These are phyloP conservation scores for Exophiala bonariae DNA, from an alignment of 2,329 filamentous ascomycete species.

Conservation along the genomic window DNA sequence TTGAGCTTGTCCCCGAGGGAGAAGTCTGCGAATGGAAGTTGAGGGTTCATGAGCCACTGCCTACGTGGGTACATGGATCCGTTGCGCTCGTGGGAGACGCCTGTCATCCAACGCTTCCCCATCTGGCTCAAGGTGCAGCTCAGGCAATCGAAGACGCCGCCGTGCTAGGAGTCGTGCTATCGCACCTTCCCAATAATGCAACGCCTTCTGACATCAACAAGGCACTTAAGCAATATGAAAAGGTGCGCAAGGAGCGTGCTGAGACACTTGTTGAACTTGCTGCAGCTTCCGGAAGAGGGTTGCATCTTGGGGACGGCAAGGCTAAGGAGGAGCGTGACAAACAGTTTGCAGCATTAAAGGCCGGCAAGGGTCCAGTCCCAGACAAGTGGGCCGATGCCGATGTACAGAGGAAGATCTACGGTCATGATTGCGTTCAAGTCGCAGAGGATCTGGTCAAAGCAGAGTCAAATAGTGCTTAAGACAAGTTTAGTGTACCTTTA, in stretches of 20 bases:
- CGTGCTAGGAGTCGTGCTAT: slow-evolving; percentile 54
- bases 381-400: slow-evolving; percentile 73
- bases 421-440: slow-evolving; percentile 60
- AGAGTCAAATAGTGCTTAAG: slow-evolving; percentile 4
- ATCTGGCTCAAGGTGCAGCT: slow-evolving; percentile 64
- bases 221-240: slow-evolving; percentile 58
- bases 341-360: slow-evolving; percentile 54
- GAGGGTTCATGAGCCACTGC: slow-evolving; percentile 60
- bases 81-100: slow-evolving; percentile 60
- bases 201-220: slow-evolving; percentile 50
- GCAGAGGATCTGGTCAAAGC: slow-evolving; percentile 43
- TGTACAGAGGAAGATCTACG: slow-evolving; percentile 67
- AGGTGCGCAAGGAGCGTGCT: slow-evolving; percentile 56
- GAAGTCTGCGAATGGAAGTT: slow-evolving; percentile 69
- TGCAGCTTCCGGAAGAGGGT: slow-evolving; percentile 52
- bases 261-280: slow-evolving; percentile 59
- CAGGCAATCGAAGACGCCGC: slow-evolving; percentile 66
- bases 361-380: slow-evolving; percentile 52
- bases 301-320: slow-evolving; percentile 60
- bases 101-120: slow-evolving; percentile 64
- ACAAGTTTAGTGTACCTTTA: too few relatives aligned
- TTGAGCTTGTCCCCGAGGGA: slow-evolving; percentile 62
- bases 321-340: slow-evolving; percentile 61
- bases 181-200: slow-evolving; percentile 43
- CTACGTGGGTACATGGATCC: slow-evolving; percentile 59